Conservation (phyloP, 2,329 filamentous ascomycete species). For the Cordyceps militaris region DNA sequence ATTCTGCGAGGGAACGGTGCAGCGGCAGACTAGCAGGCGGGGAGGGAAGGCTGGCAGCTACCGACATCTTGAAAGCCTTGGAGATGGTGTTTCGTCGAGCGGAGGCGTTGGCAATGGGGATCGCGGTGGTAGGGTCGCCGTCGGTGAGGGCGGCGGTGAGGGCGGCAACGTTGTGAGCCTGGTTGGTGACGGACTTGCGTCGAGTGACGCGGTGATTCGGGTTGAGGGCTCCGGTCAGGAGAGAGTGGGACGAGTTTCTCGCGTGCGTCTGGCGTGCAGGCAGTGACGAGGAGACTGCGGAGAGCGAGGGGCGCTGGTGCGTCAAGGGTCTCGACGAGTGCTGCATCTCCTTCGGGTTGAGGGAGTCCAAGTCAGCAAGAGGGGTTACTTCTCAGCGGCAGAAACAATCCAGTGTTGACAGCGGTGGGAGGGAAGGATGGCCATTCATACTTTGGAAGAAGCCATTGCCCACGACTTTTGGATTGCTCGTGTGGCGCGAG, state of each 20-base stretch:
- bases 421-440: slow-evolving; percentile 10
- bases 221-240: slow-evolving; percentile 71
- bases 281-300: slow-evolving; percentile 52
- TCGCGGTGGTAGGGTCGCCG: slow-evolving; percentile 48
- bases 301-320: slow-evolving; percentile 53
- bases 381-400: slow-evolving; percentile 20
- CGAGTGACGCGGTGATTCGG: slow-evolving; percentile 79
- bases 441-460: slow-evolving; percentile 51
- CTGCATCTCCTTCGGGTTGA: slow-evolving; percentile 50
- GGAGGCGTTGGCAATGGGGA: slow-evolving; percentile 49
- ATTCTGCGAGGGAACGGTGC: slow-evolving; percentile 43
- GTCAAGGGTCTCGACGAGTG: slow-evolving; percentile 60
- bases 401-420: slow-evolving; percentile 17
- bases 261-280: slow-evolving; percentile 56
- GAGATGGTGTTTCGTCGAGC: slow-evolving; percentile 61
- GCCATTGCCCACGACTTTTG: slow-evolving; percentile 45
- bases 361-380: slow-evolving; percentile 25
- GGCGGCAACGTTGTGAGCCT: slow-evolving; percentile 65
- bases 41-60: slow-evolving; percentile 51
- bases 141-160: slow-evolving; percentile 67
- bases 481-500: slow-evolving; percentile 27
- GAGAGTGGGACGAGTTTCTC: slow-evolving; percentile 74
- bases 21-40: slow-evolving; percentile 63
- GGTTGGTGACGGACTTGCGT: slow-evolving; percentile 84
- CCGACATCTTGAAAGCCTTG: slow-evolving; percentile 50